Evolutionary conservation across 2,329 filamentous ascomycete species (phyloP), one percentile per base, ranked within the genome.

Genomic region (Conoideocrella luteorostrata): DNA sequence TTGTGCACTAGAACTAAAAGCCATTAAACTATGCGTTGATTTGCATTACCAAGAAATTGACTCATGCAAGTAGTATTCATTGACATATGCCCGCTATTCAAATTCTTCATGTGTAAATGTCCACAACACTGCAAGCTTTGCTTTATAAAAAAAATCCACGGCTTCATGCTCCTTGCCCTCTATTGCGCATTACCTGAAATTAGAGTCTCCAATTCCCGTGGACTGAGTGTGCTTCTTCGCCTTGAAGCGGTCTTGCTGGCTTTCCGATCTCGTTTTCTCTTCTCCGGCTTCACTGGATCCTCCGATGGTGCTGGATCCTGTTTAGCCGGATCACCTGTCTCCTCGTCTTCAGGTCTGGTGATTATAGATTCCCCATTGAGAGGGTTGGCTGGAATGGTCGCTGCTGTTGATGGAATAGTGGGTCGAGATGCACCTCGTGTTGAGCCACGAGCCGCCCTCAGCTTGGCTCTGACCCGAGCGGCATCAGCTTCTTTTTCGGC

Each of bases 181-280:
- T n/a, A 61, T 67, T 74, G 46, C 72, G 79, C 46, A 56, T 53
- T 56, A 5, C 72, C 72, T 3, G 65, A 52, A 41, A 83, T 82
- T 58, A 86, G 59, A 35, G 74, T 78, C 64, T 86, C 77, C 56
- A 90, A 64, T 63, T 91, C 86, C 71, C 83, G 84, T 3, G 84
- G 80, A 54, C 78, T 88, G 24, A 91, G 66, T 17, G 86, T 90
- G 56, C 84, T 88, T 59, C 86, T 75, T 57, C 86, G 72, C 57
- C 84, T 70, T 47, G 75, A 82, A 3, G 78, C 71, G 7, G 61
- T 69, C 67, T 68, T 82, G 61, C 59, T 80, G 55, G 61, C 70
- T 58, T 66, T 74, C 60, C 63, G 69, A 55, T 69, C 77, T 33
- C 73, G 66, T 57, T 76, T 77, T 24, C 74, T 67, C 59, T 70